These are phyloP conservation scores for Exophiala xenobiotica DNA, from an alignment of 2,329 filamentous ascomycete species.

Conservation along the genomic window DNA sequence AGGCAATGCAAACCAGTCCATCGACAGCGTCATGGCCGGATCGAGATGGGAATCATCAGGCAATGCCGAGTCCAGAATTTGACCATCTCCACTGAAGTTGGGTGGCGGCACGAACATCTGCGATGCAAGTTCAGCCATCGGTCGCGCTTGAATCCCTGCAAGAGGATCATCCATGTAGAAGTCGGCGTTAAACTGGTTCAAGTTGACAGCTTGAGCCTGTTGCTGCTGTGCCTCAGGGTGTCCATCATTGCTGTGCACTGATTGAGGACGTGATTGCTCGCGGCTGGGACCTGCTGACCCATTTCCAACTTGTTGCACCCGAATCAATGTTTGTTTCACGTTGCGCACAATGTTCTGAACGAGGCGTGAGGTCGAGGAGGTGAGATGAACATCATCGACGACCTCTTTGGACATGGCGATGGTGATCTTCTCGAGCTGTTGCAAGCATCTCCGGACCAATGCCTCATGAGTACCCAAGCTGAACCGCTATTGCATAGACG, in stretches of 20 bases:
- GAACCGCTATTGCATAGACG: slow-evolving; percentile 49
- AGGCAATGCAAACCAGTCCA: slow-evolving; percentile 62
- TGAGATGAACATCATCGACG: slow-evolving; percentile 66
- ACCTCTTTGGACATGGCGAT: slow-evolving; percentile 60
- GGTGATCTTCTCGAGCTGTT: slow-evolving; percentile 59
- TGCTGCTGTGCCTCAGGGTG: slow-evolving; percentile 22
- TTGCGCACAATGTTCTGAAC: slow-evolving; percentile 53
- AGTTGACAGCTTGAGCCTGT: slow-evolving; percentile 6
- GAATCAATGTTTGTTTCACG: slow-evolving; percentile 30
- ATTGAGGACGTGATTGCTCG: slow-evolving; percentile 37
- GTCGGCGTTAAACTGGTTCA: slow-evolving; percentile 11
- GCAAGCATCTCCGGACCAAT: slow-evolving; percentile 59
- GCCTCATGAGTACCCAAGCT: slow-evolving; percentile 63
- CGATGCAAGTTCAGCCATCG: slow-evolving; percentile 29
- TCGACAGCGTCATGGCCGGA: slow-evolving; percentile 20
- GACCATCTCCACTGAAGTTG: slow-evolving; percentile 27
- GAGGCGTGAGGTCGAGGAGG: slow-evolving; percentile 61
- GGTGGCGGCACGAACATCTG: slow-evolving; percentile 31
- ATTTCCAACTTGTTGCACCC: slow-evolving; percentile 26
- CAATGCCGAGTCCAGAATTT: slow-evolving; percentile 26
- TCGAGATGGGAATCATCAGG: slow-evolving; percentile 22
- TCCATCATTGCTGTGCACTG: slow-evolving; percentile 20
- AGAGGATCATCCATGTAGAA: slow-evolving; percentile 26
- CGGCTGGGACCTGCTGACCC: slow-evolving; percentile 35
- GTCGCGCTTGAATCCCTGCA: slow-evolving; percentile 27